Evolutionary conservation across 2,329 filamentous ascomycete species (phyloP), one percentile per base, ranked within the genome.

Genomic region (Chaetomium sp.): DNA sequence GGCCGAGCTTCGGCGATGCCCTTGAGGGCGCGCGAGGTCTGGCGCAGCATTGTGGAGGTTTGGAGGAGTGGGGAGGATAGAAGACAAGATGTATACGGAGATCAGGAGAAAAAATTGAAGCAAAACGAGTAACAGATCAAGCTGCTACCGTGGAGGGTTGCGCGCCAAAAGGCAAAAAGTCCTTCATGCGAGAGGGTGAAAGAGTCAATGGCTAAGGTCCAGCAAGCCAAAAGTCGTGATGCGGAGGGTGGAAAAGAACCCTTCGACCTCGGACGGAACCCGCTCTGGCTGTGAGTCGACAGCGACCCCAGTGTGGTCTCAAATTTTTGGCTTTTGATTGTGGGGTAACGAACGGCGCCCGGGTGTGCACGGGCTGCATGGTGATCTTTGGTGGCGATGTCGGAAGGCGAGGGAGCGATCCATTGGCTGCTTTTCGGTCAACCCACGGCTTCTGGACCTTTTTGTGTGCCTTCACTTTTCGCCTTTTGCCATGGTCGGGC

Each of bases 21-120:
- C 70, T 69, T 74, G 60, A 77, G 62, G 72, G 77, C 77, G 69
- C 70, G 73, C 65, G 69, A 66, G 58, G 76, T 73, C 64, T 75
- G 74, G 65, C 76, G 77, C 64, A 80, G 74, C 78, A 80, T 80
- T 61, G 64, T 68, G 34, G 67, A 27, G 19, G 19, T 27, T 27
- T 27, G 19, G 19, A 27, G 3, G 19, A 27, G 19, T 27, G 19
- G 19, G 19, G 19, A 27, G 19, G 19, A 27, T 27, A 27, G 19
- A 27, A 27, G 19, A 27, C 19, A 27, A 27, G 19, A 27, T 27
- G 19, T 58, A 32, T 12, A 34, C 7, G 42, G 56, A 52, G 55
- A 45, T 55, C 53, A 32, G 55, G 54, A 59, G 59, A 58, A 54
- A 52, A 52, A 41, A 54, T 42, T n/a, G 44, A 44, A 53, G 10